Conservation (phyloP, 139 green algal species). For the Edaphochlamys debaryana region DNA sequence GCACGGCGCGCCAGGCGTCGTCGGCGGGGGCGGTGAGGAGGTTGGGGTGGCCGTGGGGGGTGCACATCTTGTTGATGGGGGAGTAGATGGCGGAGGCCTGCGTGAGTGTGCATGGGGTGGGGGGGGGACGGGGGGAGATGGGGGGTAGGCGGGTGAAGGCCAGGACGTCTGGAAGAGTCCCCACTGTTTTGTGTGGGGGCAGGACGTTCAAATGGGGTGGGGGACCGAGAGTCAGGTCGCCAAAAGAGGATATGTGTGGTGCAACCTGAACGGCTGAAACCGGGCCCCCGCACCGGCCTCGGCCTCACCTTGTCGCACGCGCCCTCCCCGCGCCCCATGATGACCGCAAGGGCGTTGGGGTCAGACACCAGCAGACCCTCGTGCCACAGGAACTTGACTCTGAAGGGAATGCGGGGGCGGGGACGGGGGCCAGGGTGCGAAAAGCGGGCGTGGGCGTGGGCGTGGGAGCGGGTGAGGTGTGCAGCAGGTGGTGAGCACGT, state of each 20-base stretch:
- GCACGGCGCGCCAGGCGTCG: conserved; percentile 59
- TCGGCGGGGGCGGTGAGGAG: conserved; percentile 63
- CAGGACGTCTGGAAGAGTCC: too few relatives aligned
- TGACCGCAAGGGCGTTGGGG: conserved; percentile 48
- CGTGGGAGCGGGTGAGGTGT: not conserved
- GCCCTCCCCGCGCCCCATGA: conserved; percentile 57
- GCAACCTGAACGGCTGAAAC: too few relatives aligned
- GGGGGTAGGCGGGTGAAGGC: too few relatives aligned
- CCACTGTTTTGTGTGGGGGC: conserved; percentile 53
- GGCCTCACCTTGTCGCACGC: conserved; percentile 57
- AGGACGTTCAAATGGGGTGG: too few relatives aligned
- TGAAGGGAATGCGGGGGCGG: too few relatives aligned
- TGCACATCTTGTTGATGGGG: conserved; percentile 63
- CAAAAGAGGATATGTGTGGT: too few relatives aligned
- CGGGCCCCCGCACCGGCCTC: too few relatives aligned
- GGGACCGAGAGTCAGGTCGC: too few relatives aligned
- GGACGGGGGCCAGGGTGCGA: not conserved
- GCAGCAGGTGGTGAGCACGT: not conserved
- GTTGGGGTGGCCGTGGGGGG: conserved; percentile 54
- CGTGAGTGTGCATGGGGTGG: too few relatives aligned
- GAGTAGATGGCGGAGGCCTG: conserved; percentile 41
- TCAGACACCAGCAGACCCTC: conserved; percentile 58
- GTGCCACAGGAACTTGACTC: conserved; percentile 54
- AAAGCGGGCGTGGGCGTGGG: not conserved
- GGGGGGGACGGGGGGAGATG: too few relatives aligned